Percentiles rank a stretch among this genome's conserved stretches.
Conservation (phyloP, 2,329 filamentous ascomycete species). For the Corniculantispora saksenae region DNA sequence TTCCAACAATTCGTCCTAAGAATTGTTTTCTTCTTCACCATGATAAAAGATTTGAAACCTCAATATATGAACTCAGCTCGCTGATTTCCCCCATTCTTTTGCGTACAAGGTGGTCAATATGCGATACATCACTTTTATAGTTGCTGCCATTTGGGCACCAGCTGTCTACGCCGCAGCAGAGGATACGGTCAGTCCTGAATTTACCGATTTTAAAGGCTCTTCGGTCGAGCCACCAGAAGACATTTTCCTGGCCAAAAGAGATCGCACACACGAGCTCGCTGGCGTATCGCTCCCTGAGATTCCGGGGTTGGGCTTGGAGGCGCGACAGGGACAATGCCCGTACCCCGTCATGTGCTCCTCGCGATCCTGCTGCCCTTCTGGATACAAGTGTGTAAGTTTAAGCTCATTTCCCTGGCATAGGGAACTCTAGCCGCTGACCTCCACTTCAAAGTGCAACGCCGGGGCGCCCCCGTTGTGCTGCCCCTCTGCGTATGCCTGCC, state of each 20-base stretch:
- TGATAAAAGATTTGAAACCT: not conserved
- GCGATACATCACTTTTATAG: not conserved
- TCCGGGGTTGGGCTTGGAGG: not conserved
- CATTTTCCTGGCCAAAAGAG: not conserved
- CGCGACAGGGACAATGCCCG: not conserved
- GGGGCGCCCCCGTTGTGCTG: conserved; percentile 1
- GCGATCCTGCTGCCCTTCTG: not conserved
- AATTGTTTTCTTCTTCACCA: no score
- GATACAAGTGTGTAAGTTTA: not conserved
- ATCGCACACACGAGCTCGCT: not conserved
- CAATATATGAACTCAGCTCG: not conserved
- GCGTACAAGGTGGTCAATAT: not conserved
- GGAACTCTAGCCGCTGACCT: not conserved
- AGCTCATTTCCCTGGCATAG: not conserved
- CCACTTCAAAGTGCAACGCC: not conserved
- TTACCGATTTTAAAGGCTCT: not conserved
- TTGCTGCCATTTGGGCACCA: not conserved
- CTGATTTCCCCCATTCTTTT: no score
- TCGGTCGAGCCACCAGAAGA: not conserved
- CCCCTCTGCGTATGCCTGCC: not conserved
- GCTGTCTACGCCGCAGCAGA: not conserved
- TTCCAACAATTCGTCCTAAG: no score
- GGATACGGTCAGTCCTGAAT: not conserved
- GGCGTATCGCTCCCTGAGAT: not conserved
- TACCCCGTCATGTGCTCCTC: conserved; percentile 7